Evolutionary conservation across 78 protist species (phyloP).

Genomic region (Dictyostelium brefeldianum): DNA sequence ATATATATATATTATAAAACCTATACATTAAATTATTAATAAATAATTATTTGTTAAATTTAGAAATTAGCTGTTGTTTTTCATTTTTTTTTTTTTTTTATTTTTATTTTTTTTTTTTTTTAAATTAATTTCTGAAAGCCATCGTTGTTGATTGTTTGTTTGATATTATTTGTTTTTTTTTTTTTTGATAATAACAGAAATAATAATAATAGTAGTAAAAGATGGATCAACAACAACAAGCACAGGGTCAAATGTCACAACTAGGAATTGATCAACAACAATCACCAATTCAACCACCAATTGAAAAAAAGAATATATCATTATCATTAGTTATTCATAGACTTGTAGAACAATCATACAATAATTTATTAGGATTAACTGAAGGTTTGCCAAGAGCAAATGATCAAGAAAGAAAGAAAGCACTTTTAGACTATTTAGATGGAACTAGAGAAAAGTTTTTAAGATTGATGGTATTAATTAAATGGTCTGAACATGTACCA

Average conservation of each 20-base stretch:
- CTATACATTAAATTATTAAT: too few relatives aligned
- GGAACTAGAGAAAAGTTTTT: constrained; percentile 55
- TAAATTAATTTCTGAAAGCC: too few relatives aligned
- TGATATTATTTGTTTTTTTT: too few relatives aligned
- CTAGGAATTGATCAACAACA: not conserved
- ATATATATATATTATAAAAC: too few relatives aligned
- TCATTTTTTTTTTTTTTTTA: too few relatives aligned
- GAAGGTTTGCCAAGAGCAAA: constrained; percentile 12
- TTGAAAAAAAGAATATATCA: not conserved
- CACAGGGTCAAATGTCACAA: not conserved
- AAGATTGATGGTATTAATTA: constrained; percentile 35
- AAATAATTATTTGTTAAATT: too few relatives aligned
- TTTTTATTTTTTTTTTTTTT: too few relatives aligned
- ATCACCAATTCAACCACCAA: not conserved
- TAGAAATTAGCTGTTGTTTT: too few relatives aligned
- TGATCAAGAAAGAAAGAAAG: constrained; percentile 58
- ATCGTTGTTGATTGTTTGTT: too few relatives aligned
- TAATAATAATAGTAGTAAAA: too few relatives aligned
- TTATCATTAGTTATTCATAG: constrained; percentile 57
- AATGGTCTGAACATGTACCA: constrained; percentile 64
- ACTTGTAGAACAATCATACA: constrained; percentile 64
- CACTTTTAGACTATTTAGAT: constrained; percentile 41
- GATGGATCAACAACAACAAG: not conserved
- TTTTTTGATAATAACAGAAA: too few relatives aligned
- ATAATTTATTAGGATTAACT: constrained; percentile 33